Evolutionary conservation across 257 asterid genomes (phyloP).

Genomic region (Salvia hispanica): DNA sequence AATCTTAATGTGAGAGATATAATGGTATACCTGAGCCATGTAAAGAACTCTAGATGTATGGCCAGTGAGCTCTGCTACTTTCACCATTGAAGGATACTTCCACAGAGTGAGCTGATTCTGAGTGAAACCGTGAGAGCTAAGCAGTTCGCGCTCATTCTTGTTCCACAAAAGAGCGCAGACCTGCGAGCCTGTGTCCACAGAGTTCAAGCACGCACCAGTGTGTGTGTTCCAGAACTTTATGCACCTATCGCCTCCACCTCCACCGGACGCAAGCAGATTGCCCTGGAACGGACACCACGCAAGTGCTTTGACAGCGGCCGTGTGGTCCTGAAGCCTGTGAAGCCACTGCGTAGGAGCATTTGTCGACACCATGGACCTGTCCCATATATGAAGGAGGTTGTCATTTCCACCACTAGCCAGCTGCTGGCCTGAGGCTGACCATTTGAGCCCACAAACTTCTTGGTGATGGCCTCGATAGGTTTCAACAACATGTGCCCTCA

Average conservation of each 20-base stretch:
- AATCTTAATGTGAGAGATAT: too few relatives aligned
- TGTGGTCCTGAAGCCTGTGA: conserved; percentile 90
- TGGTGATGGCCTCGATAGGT: conserved; percentile 80
- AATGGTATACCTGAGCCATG: conserved; percentile 65
- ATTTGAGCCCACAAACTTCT: conserved; percentile 91
- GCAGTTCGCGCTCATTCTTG: conserved; percentile 84
- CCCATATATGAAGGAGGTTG: conserved; percentile 94
- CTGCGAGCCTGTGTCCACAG: conserved; percentile 88
- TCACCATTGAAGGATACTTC: conserved; percentile 96
- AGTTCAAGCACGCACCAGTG: conserved; percentile 92
- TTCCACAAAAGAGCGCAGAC: conserved; percentile 91
- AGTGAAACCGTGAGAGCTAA: conserved; percentile 87
- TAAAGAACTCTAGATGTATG: conserved; percentile 91
- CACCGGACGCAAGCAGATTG: conserved; percentile 84
- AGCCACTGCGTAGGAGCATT: conserved; percentile 70
- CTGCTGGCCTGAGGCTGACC: conserved; percentile 95
- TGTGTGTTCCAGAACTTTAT: conserved; percentile 94
- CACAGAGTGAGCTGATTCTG: conserved; percentile 97
- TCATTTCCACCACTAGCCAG: conserved; percentile 95
- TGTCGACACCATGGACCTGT: conserved; percentile 67
- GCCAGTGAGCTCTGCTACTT: conserved; percentile 87
- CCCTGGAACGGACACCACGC: conserved; percentile 98
- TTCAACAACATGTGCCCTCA: conserved; percentile 66
- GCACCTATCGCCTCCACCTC: conserved; percentile 82
- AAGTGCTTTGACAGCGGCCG: conserved; percentile 92